Evolutionary conservation across 345 rosid genomes (phyloP).

Genomic region (Syzygium grande): DNA sequence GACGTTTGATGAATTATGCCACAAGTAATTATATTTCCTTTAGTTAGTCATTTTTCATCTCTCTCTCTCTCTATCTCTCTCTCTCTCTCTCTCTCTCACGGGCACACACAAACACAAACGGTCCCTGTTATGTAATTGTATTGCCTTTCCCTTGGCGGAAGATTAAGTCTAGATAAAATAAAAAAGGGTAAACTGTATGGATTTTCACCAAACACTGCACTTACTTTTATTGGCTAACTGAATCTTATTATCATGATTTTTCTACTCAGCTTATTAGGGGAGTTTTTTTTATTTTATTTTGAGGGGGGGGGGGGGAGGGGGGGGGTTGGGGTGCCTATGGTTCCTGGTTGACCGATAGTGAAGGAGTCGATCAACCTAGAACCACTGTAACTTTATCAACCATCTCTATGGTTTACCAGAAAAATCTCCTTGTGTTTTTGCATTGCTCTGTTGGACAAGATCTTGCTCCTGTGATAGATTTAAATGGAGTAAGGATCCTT

Average conservation of each 20-base stretch:
- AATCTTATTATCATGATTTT: not conserved
- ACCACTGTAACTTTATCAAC: not conserved
- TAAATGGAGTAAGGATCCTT: not conserved
- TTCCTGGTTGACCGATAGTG: not conserved
- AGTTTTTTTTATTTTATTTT: not conserved
- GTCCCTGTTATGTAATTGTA: not conserved
- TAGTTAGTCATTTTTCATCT: not conserved
- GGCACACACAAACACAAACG: not conserved
- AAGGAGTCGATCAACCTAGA: not conserved
- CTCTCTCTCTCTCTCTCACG: not conserved
- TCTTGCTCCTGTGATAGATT: not conserved
- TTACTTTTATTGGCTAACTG: not conserved
- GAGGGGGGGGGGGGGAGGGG: not conserved
- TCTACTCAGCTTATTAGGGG: not conserved
- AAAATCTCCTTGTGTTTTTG: not conserved
- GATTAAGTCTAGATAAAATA: not conserved
- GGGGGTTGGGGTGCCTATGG: not conserved
- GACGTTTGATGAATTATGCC: constrained; percentile 59
- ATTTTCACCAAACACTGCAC: not conserved
- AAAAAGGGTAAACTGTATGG: not conserved
- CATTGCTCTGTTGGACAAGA: not conserved
- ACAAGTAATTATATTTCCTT: constrained; percentile 34
- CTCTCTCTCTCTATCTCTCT: not conserved
- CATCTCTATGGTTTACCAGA: not conserved
- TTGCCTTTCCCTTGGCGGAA: not conserved